These are phyloP conservation scores for Neurospora crassa DNA, from an alignment of 2,329 filamentous ascomycete species.

Conservation along the genomic window DNA sequence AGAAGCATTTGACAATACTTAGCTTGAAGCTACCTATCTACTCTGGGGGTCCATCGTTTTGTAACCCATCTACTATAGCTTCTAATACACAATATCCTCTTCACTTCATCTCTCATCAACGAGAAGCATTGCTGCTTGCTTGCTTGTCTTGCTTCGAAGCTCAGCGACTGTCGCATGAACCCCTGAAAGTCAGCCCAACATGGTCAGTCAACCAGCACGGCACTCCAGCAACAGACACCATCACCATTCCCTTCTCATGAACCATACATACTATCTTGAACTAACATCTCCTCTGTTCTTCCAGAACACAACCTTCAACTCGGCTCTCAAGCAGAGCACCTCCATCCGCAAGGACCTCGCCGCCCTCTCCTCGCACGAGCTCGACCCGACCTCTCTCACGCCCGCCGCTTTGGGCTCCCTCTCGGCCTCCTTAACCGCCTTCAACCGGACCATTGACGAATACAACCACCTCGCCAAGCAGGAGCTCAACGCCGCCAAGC, in stretches of 20 bases:
- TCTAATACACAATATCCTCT: neutral
- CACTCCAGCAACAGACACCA: neutral
- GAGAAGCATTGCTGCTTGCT: neutral
- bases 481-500: constrained; percentile 83
- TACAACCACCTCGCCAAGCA: constrained; percentile 79
- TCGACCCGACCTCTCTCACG: constrained; percentile 39
- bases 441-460: constrained; percentile 85
- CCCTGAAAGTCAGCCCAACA: neutral
- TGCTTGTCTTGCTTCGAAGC: neutral
- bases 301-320: constrained; percentile 79
- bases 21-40: neutral
- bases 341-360: constrained; percentile 70
- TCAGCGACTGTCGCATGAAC: neutral
- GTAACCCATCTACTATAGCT: neutral
- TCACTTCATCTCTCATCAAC: neutral
- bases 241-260: neutral
- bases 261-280: neutral
- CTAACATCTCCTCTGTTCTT: neutral
- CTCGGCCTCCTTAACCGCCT: constrained; percentile 58
- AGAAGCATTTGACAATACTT: neutral
- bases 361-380: constrained; percentile 45
- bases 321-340: constrained; percentile 75
- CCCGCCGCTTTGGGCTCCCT: constrained; percentile 52
- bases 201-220: neutral
- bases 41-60: neutral